Conservation (phyloP, 2,329 filamentous ascomycete species). For the Ophiosphaerella herpotricha region DNA sequence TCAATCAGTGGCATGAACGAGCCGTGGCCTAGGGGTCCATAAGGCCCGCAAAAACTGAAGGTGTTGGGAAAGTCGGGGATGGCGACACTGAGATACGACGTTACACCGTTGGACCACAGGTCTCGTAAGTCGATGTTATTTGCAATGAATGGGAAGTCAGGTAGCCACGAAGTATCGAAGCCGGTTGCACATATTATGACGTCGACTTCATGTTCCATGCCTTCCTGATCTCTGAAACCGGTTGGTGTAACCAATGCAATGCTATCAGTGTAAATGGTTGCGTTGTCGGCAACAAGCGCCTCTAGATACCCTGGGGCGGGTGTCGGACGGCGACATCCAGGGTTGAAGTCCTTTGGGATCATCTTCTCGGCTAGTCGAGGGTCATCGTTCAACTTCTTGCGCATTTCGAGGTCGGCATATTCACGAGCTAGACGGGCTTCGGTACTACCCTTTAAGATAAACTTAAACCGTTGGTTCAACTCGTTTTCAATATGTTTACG, state of each 20-base stretch:
- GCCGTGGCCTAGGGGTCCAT: slow-evolving; percentile 28
- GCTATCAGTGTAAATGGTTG: slow-evolving; percentile 25
- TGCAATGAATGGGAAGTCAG: slow-evolving; percentile 32
- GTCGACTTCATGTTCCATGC: slow-evolving; percentile 41
- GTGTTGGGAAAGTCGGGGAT: slow-evolving; percentile 53
- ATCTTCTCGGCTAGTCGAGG: slow-evolving; percentile 49
- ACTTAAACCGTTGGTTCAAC: slow-evolving; percentile 59
- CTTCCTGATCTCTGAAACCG: slow-evolving; percentile 27
- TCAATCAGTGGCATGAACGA: slow-evolving; percentile 32
- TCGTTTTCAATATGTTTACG: slow-evolving; percentile 55
- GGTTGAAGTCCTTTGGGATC: slow-evolving; percentile 50
- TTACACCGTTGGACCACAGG: slow-evolving; percentile 47
- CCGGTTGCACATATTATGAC: slow-evolving; percentile 50
- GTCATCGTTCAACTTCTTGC: slow-evolving; percentile 46
- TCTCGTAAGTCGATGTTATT: slow-evolving; percentile 39
- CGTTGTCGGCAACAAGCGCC: slow-evolving; percentile 19
- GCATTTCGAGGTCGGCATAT: slow-evolving; percentile 49
- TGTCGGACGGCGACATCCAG: slow-evolving; percentile 28
- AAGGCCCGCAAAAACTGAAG: slow-evolving; percentile 48
- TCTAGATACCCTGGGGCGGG: slow-evolving; percentile 31
- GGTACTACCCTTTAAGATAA: slow-evolving; percentile 56
- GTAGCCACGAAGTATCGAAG: slow-evolving; percentile 43
- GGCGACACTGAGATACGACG: slow-evolving; percentile 48
- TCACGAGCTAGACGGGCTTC: slow-evolving; percentile 51
- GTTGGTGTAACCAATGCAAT: slow-evolving; percentile 22